Evolutionary conservation across 2,329 filamentous ascomycete species (phyloP).

Genomic region (Talaromyces funiculosus): DNA sequence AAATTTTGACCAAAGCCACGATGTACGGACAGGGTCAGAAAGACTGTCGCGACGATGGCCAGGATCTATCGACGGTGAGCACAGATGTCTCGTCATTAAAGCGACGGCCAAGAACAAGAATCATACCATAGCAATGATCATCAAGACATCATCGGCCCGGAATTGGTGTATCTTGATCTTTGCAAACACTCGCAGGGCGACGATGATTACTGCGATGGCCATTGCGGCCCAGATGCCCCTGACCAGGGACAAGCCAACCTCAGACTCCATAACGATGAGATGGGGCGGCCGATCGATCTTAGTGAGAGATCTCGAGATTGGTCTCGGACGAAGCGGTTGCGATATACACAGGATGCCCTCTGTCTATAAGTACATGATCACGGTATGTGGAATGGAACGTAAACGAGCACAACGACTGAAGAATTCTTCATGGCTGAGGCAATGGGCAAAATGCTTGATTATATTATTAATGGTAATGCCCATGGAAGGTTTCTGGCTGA

Average conservation of each 20-base stretch:
- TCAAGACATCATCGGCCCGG: slow-evolving; percentile 5
- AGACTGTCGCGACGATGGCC: not conserved
- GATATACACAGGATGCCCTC: not conserved
- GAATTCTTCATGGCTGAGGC: not conserved
- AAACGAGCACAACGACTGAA: not conserved
- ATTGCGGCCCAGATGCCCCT: not conserved
- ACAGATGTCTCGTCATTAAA: no score
- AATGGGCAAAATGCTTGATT: not conserved
- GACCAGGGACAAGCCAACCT: not conserved
- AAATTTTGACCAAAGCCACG: not conserved
- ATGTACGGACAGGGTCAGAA: not conserved
- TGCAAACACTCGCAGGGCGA: slow-evolving; percentile 1
- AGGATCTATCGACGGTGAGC: not conserved
- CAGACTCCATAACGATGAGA: not conserved
- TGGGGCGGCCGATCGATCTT: not conserved
- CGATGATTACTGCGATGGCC: not conserved
- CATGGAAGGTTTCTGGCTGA: not conserved
- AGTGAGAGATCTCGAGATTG: not conserved
- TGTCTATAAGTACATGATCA: not conserved
- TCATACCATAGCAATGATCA: slow-evolving; percentile 6
- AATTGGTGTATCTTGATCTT: slow-evolving; percentile 3
- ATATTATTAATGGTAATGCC: not conserved
- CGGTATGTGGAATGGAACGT: not conserved
- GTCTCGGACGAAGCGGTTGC: not conserved
- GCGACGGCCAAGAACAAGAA: not conserved